Evolutionary conservation across 192 early-diverging fungal genomes (phyloP).

Genomic region (Thamnidium elegans): DNA sequence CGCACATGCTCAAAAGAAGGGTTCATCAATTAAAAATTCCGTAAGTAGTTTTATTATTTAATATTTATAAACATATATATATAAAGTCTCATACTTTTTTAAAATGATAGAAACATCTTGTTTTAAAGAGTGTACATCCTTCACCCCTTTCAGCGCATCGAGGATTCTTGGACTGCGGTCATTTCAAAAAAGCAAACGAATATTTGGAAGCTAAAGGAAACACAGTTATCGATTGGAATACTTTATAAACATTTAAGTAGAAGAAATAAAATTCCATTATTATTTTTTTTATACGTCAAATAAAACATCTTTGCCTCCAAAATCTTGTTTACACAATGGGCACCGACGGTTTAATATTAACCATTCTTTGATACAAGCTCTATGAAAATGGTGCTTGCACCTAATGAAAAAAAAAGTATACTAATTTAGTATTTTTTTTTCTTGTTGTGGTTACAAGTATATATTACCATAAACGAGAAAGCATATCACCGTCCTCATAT

Average conservation of each 20-base stretch:
- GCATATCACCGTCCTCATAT: slow-evolving; percentile 73
- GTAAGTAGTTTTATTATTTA: slow-evolving; percentile 1
- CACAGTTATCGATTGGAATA: slow-evolving; percentile 66
- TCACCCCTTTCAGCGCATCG: slow-evolving; percentile 82
- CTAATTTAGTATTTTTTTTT: neutral
- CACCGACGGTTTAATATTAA: slow-evolving; percentile 69
- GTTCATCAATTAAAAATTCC: slow-evolving; percentile 60
- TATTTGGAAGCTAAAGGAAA: slow-evolving; percentile 66
- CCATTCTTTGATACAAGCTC: slow-evolving; percentile 82
- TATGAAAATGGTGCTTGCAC: slow-evolving; percentile 79
- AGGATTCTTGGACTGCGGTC: slow-evolving; percentile 84
- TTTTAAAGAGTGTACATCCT: slow-evolving; percentile 86
- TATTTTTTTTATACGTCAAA: slow-evolving; percentile 3
- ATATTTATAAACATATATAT: neutral
- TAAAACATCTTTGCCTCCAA: slow-evolving; percentile 35
- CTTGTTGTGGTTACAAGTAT: neutral
- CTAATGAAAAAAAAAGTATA: slow-evolving; percentile 1
- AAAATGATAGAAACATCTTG: slow-evolving; percentile 65
- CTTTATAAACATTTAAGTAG: slow-evolving; percentile 21
- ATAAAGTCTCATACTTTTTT: neutral
- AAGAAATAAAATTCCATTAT: too few species aligned
- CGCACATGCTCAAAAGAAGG: slow-evolving; percentile 83
- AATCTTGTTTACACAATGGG: slow-evolving; percentile 71
- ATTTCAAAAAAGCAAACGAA: slow-evolving; percentile 86
- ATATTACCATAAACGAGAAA: slow-evolving; percentile 59